Conservation (phyloP, 805 yeast species). For the Candida suzukii region DNA sequence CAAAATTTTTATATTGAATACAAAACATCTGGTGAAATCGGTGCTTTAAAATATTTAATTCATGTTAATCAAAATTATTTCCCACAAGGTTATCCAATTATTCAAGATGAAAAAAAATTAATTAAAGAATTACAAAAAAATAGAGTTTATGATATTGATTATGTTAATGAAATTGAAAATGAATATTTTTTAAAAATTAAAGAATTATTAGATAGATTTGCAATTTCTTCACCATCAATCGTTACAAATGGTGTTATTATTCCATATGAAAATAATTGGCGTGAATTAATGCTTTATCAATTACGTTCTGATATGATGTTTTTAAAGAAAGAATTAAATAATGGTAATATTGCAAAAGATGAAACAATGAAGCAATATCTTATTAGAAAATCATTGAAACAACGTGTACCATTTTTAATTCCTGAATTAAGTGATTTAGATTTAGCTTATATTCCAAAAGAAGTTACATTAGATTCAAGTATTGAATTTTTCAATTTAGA, state of each 20-base stretch:
- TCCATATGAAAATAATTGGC: constrained; percentile 47
- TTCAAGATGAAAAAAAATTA: constrained; percentile 2
- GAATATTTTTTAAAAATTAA: constrained; percentile 11
- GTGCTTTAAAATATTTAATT: constrained; percentile 17
- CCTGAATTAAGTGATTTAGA: constrained; percentile 46
- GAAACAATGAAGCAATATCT: constrained; percentile 31
- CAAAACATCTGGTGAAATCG: constrained; percentile 11
- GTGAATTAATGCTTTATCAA: constrained; percentile 44
- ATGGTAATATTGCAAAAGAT: constrained; percentile 20
- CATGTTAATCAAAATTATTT: constrained; percentile 10
- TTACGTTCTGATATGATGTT: constrained; percentile 43
- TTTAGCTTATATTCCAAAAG: constrained; percentile 10
- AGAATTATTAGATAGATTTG: constrained; percentile 27
- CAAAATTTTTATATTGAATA: constrained; percentile 17
- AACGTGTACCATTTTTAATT: constrained; percentile 42
- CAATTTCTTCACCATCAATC: constrained; percentile 41
- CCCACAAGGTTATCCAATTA: constrained; percentile 2
- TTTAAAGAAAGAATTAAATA: constrained; percentile 22
- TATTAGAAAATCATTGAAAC: constrained; percentile 31
- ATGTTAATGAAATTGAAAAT: not conserved
- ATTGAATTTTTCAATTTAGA: not conserved
- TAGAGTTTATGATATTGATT: not conserved
- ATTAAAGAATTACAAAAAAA: not conserved
- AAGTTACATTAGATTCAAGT: not conserved
- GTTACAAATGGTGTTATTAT: constrained; percentile 70